Evolutionary conservation across 306 rosid species (phyloP).

Genomic region (Fragaria nilgerrensis): DNA sequence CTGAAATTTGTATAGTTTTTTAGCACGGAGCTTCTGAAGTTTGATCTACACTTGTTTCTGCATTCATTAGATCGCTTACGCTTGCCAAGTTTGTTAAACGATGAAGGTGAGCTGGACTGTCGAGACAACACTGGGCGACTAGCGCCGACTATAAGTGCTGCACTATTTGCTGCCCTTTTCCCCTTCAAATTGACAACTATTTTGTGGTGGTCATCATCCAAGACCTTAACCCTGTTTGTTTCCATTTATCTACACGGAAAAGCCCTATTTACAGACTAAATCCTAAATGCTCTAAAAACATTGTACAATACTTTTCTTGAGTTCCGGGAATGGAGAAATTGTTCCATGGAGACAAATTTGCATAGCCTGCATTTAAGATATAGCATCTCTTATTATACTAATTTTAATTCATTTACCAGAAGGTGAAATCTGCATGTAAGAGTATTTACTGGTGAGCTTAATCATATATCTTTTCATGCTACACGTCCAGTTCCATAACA

Average conservation of each 20-base stretch:
- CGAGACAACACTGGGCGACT: constrained; percentile 10
- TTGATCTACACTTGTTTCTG: constrained; percentile 7
- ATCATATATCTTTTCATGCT: background rate
- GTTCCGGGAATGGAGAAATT: constrained; percentile 20
- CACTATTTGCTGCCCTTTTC: constrained; percentile 10
- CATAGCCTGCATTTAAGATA: constrained; percentile 24
- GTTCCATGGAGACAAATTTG: constrained; percentile 16
- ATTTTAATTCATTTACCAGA: background rate
- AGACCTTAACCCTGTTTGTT: constrained; percentile 16
- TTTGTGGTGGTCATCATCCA: constrained; percentile 22
- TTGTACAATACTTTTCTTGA: constrained; percentile 15
- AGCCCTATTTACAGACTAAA: constrained; percentile 21
- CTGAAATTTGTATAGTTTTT: constrained; percentile 25
- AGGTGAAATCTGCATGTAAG: background rate
- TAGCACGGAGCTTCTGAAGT: constrained; percentile 19
- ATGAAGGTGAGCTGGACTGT: constrained; percentile 16
- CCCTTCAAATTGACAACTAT: constrained; percentile 29
- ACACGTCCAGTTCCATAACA: background rate
- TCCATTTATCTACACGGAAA: constrained; percentile 26
- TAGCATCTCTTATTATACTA: background rate
- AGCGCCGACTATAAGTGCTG: constrained; percentile 15
- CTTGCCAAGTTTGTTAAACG: constrained; percentile 15
- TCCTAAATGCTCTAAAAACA: constrained; percentile 17
- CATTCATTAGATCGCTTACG: constrained; percentile 12
- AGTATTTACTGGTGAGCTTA: background rate